phyloP scores from a whole-genome alignment of 257 asterid genomes.

The Nicotiana obtusifolia region DNA sequence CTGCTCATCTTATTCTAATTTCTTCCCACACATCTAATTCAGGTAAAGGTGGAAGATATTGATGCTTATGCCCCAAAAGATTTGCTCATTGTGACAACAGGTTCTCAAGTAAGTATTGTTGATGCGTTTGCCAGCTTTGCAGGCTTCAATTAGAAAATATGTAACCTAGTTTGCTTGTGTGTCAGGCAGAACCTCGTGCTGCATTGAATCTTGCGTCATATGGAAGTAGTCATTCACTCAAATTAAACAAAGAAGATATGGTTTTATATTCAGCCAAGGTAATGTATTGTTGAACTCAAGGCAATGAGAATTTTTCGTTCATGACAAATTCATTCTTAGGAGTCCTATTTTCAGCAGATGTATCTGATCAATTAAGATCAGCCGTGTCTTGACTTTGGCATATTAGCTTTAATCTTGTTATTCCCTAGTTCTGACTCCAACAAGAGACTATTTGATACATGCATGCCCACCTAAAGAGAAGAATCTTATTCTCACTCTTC shows the following conservation, averaged over 20 bases:
- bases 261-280: constrained; percentile 98
- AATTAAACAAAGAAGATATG: constrained; percentile 76
- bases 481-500: neutral
- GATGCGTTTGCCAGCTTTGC: constrained; percentile 11
- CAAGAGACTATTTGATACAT: neutral
- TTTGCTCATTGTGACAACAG: constrained; percentile 95
- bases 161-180: constrained; percentile 27
- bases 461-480: neutral
- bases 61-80: constrained; percentile 96
- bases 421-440: neutral
- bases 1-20: neutral
- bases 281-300: constrained; percentile 15
- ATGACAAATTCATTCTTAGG: neutral
- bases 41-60: constrained; percentile 96
- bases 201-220: constrained; percentile 97
- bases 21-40: constrained; percentile 9
- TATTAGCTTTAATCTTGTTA: neutral
- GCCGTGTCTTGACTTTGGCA: neutral
- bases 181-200: constrained; percentile 99
- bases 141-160: neutral
- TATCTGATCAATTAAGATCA: neutral
- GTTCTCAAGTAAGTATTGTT: constrained; percentile 79
- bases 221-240: constrained; percentile 95
- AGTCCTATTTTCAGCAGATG: neutral
- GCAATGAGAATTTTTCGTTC: neutral